Conservation (phyloP, 352 stramenopile genomes). For the Nothophytophthora sp. region DNA sequence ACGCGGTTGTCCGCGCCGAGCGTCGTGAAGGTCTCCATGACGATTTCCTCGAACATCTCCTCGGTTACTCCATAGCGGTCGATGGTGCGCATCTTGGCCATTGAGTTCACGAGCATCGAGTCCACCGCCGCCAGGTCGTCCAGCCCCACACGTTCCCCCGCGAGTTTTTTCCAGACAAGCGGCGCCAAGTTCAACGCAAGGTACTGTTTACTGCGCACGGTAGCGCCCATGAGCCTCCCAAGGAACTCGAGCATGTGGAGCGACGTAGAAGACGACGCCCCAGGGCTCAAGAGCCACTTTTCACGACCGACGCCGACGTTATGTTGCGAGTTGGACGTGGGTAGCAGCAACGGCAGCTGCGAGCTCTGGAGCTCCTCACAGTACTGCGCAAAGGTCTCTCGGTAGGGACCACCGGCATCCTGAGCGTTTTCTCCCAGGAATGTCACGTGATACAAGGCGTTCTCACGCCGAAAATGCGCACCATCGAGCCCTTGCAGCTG, state of each 20-base stretch:
- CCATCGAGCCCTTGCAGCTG: conserved; percentile 71
- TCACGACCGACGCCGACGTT: conserved; percentile 88
- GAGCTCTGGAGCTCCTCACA: conserved; percentile 73
- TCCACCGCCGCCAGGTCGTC: conserved; percentile 89
- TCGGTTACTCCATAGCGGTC: conserved; percentile 73
- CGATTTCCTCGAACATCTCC: conserved; percentile 90
- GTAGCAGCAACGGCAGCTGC: conserved; percentile 89
- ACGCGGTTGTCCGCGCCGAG: conserved; percentile 83
- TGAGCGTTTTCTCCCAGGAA: conserved; percentile 88
- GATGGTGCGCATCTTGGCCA: conserved; percentile 87
- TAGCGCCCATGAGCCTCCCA: conserved; percentile 91
- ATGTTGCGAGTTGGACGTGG: conserved; percentile 87
- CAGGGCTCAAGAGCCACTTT: conserved; percentile 91
- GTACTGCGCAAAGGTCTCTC: conserved; percentile 86
- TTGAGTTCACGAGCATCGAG: conserved; percentile 87
- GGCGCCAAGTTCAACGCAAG: conserved; percentile 85
- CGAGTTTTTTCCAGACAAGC: conserved; percentile 91
- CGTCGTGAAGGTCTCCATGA: conserved; percentile 92
- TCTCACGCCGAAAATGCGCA: conserved; percentile 60
- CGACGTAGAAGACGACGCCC: conserved; percentile 39
- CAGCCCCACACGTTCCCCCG: conserved; percentile 59
- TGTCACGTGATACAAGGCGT: conserved; percentile 82
- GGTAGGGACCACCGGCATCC: conserved; percentile 86
- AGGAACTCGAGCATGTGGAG: conserved; percentile 92
- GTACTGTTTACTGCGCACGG: conserved; percentile 87